phyloP scores from a whole-genome alignment of 371 early-diverging fungal species.

The Furculomyces boomerangus region DNA sequence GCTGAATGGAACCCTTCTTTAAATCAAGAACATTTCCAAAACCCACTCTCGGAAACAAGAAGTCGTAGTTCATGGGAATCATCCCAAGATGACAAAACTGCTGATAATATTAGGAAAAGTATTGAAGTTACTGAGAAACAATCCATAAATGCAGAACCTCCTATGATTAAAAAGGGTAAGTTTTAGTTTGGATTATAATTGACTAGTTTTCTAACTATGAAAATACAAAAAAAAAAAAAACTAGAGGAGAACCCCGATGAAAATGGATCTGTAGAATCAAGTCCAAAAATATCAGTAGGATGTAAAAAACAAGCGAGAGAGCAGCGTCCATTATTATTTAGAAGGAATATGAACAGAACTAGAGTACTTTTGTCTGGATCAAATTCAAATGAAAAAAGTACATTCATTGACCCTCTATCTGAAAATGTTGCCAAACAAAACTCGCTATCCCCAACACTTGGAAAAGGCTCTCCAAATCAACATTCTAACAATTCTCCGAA shows the following conservation, averaged over 20 bases:
- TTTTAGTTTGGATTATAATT: too few species aligned
- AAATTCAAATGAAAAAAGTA: background rate
- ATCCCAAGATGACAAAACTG: too few species aligned
- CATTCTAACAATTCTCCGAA: background rate
- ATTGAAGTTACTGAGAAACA: background rate
- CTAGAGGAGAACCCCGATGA: too few species aligned
- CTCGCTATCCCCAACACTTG: too few species aligned
- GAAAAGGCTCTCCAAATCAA: too few species aligned
- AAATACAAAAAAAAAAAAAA: too few species aligned
- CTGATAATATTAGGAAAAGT: background rate
- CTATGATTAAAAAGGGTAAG: background rate
- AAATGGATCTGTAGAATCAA: background rate
- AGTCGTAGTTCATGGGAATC: too few species aligned
- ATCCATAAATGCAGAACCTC: background rate
- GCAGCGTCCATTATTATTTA: background rate
- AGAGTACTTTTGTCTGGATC: background rate
- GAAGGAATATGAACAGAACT: background rate
- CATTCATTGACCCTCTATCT: background rate
- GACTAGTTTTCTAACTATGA: too few species aligned
- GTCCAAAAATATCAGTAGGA: background rate
- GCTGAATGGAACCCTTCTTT: too few species aligned
- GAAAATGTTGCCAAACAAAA: too few species aligned
- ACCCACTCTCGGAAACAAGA: too few species aligned
- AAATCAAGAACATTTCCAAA: too few species aligned
- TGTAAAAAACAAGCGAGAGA: background rate